Conservation (phyloP, 768 basidiomycete species). For the Leccinum pellstonianum region DNA sequence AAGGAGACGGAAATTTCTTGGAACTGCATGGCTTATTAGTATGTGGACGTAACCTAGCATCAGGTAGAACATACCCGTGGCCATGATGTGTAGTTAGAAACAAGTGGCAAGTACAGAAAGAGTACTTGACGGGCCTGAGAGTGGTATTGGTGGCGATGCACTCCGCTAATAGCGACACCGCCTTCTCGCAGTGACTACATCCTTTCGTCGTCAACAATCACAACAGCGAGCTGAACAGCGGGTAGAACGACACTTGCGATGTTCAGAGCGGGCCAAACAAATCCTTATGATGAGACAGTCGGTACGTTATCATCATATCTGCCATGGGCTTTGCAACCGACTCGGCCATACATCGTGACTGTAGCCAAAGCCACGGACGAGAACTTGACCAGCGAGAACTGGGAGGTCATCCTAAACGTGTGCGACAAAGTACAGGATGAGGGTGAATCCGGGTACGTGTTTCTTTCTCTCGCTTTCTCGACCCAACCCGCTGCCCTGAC, state of each 20-base stretch:
- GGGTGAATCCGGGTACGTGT: slow-evolving; percentile 72
- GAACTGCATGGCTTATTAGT: slow-evolving; percentile 56
- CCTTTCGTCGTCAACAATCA: slow-evolving; percentile 16
- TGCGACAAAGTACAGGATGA: slow-evolving; percentile 96
- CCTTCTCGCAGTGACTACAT: slow-evolving; percentile 28
- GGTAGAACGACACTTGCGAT: slow-evolving; percentile 37
- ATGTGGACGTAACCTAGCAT: background rate
- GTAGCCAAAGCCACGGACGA: slow-evolving; percentile 98
- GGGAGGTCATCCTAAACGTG: slow-evolving; percentile 92
- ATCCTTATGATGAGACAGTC: slow-evolving; percentile 90
- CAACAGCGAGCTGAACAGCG: slow-evolving; percentile 11
- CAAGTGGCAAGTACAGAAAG: slow-evolving; percentile 7
- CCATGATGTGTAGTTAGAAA: slow-evolving; percentile 37
- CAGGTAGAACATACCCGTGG: slow-evolving; percentile 44
- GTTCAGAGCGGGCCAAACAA: slow-evolving; percentile 68
- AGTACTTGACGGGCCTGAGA: background rate
- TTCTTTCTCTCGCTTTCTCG: background rate
- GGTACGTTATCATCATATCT: slow-evolving; percentile 49
- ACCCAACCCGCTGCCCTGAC: slow-evolving; percentile 17
- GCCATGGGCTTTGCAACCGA: slow-evolving; percentile 9
- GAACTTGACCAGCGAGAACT: slow-evolving; percentile 91
- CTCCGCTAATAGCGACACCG: slow-evolving; percentile 27
- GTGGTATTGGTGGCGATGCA: slow-evolving; percentile 1
- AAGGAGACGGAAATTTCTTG: slow-evolving; percentile 92
- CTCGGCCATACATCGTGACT: background rate